Base-by-base conservation (phyloP, 768 basidiomycete species). In the Rhizopogon vesiculosus region DNA sequence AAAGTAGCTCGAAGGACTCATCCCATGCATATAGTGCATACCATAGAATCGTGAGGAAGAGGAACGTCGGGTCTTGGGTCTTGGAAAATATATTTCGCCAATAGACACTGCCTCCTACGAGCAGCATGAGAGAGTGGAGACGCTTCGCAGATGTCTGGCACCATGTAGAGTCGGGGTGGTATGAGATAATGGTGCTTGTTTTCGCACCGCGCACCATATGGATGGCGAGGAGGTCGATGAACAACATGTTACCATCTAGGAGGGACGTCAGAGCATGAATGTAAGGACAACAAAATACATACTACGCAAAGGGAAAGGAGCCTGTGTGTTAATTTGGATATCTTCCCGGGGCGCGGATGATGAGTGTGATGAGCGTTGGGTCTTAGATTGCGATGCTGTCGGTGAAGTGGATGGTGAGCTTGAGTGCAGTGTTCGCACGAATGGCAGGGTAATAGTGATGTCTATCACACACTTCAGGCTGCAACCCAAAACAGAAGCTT, bases 1-100 rank as follows among this genome's bases (percentile, higher is more conserved):
- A 82, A 29, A 85, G 62, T 5, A 65, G 60, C 62, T 84, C 82
- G 28, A 84, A 71, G 4, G 80, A 69, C 61, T 85, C 82, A 54
- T 85, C 84, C 82, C 84, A 85, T 1, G 81, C 73, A 59, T 85
- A 85, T 22, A 84, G 66, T 1, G 80, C 77, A 60, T 83, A 82
- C 84, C 84, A 85, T 45, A 85, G 65, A 31, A 78, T 70, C 42
- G 77, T 73, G 7, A 85, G 59, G 44, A 84, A 69, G 8, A 84
- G 61, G 53, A 83, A 82, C 0, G 82, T 85, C 7, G 83, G 80
- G 55, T 84, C 83, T 5, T 67, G 69, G 49, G 51, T 59, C 5
- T 18, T 54, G 0, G 28, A 0, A 15, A 68, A 69, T n/a, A 62
- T 61, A 35, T 69, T 69, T 22, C 53, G 31, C 48, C 68, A 69